Evolutionary conservation across 257 asterid genomes (phyloP).

Genomic region (Euphrasia confusa): DNA sequence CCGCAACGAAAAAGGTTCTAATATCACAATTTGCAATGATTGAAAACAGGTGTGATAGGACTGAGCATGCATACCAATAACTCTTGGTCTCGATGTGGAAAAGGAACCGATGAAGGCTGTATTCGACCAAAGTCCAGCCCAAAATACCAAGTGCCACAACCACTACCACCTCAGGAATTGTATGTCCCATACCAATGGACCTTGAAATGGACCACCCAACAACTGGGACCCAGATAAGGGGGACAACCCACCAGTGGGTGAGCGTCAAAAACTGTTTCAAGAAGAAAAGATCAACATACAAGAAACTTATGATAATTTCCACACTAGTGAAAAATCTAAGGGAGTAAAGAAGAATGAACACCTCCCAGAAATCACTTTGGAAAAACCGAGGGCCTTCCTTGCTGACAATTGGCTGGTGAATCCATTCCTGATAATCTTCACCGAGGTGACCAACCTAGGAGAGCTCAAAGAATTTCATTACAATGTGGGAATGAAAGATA

Average conservation of each 20-base stretch:
- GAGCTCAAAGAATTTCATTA: conserved; percentile 3
- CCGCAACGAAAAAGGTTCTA: too few species aligned
- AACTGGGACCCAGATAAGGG: conserved; percentile 82
- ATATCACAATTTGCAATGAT: too few species aligned
- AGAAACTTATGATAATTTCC: background rate
- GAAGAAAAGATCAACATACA: conserved; percentile 1
- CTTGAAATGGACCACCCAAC: conserved; percentile 46
- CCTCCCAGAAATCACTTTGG: conserved; percentile 80
- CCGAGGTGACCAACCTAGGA: conserved; percentile 94
- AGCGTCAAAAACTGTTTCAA: conserved; percentile 63
- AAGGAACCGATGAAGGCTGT: conserved; percentile 66
- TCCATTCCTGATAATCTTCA: conserved; percentile 86
- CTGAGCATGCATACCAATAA: conserved; percentile 42
- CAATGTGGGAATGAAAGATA: background rate
- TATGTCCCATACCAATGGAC: conserved; percentile 43
- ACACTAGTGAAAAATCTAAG: background rate
- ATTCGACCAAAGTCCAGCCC: conserved; percentile 72
- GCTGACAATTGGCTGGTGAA: conserved; percentile 85
- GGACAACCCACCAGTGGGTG: conserved; percentile 78
- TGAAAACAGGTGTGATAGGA: too few species aligned
- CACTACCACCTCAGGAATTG: conserved; percentile 38
- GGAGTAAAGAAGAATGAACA: conserved; percentile 19
- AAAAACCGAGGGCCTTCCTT: conserved; percentile 91
- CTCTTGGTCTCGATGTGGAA: conserved; percentile 62
- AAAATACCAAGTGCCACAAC: conserved; percentile 46